phyloP scores from a whole-genome alignment of 2,329 filamentous ascomycete genomes.

The Aspergillus felis region DNA sequence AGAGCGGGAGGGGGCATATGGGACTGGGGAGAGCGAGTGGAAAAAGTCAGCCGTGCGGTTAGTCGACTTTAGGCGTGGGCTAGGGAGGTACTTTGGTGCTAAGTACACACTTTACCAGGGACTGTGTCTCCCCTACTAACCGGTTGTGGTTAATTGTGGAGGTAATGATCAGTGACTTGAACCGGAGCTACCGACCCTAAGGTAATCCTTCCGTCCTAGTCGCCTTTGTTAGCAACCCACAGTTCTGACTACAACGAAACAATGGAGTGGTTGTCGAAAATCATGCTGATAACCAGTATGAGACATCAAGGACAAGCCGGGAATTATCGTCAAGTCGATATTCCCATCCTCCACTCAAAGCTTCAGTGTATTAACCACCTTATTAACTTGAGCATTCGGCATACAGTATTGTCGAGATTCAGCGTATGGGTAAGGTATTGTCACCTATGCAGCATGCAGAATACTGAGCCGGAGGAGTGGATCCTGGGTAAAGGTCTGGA shows the following conservation, averaged over 20 bases:
- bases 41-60: conserved; percentile 9
- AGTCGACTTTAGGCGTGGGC: neutral
- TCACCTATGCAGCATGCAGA: conserved; percentile 8
- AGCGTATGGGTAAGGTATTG: neutral
- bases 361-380: neutral
- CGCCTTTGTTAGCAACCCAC: neutral
- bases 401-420: conserved; percentile 1
- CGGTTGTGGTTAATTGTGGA: neutral
- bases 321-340: neutral
- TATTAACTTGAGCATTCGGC: neutral
- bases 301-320: neutral
- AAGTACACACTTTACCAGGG: neutral
- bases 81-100: neutral
- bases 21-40: neutral
- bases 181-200: neutral
- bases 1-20: neutral
- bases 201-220: neutral
- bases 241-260: neutral
- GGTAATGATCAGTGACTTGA: neutral
- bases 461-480: conserved; percentile 18
- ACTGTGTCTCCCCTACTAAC: neutral
- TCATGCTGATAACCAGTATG: neutral
- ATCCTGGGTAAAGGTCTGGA: conserved; percentile 12
- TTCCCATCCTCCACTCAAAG: neutral
- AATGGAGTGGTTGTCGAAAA: neutral